Evolutionary conservation across 2,329 filamentous ascomycete species (phyloP), one percentile per base, ranked within the genome.

Genomic region (Ceratocystis destructans): DNA sequence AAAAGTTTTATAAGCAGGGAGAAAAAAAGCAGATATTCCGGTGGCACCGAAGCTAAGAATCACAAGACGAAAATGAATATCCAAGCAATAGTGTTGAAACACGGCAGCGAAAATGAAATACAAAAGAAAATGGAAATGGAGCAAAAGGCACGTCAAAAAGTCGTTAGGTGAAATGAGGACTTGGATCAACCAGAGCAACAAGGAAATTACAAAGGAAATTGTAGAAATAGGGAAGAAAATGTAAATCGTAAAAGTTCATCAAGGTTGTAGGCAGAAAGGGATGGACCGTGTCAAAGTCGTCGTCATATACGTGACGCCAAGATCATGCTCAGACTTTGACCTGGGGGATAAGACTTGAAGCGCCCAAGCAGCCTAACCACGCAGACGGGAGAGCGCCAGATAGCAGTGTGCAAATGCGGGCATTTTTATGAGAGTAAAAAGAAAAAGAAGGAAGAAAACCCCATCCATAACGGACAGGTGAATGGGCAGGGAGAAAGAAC

Each of bases 121-220:
- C 41, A 45, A 63, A 55, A n/a, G 25, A 53, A 31, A 66, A 12
- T 44, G 62, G 31, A 44, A 22, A 41, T 55, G 41, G 62, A 45
- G 61, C n/a, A 28, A 64, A 65, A 55, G 48, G 45, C 44, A 62
- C 28, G 57, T 63, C 55, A 48, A 59, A 59, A 59, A 59, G 28
- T 59, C 55, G 28, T 59, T 33, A 53, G 3, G 55, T 10, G 8
- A 15, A 53, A 48, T 20, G 25, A 59, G 17, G 33, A 41, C 37
- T 41, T 20, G 55, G 55, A 37, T 25, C 15, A 59, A 37, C 55
- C 55, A n/a, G 31, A 25, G 55, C 25, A 33, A n/a, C n/a, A 59
- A 37, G 15, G 17, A 17, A 17, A 37, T n/a, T 28, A 59, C 55
- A 59, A 59, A 59, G 55, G 31, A 59, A 59, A 59, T 37, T 41